Evolutionary conservation across 176 grass and related monocot species (phyloP), one percentile per base, ranked within the genome.

Genomic region (Poa pratensis): DNA sequence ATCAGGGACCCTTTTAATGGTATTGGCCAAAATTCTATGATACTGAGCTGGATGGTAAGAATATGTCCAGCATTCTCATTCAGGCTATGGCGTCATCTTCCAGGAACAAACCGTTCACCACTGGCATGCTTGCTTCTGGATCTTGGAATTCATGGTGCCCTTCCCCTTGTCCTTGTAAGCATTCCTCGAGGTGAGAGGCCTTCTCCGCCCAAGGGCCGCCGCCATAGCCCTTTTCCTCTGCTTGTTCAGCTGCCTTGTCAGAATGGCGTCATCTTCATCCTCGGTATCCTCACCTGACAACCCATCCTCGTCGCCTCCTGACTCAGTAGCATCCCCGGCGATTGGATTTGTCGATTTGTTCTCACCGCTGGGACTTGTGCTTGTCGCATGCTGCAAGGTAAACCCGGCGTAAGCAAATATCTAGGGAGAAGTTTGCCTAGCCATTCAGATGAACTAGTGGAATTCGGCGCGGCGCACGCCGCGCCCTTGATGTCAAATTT

Each of bases 101-200:
- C 32, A 43, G 59, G 59, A 50, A 24, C 51, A 16, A 67, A 35
- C 39, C 17, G 62, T 91, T 95, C 74, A 95, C 93, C 89, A 95
- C 2, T 94, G 77, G 75, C 82, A 91, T 3, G 83, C 71, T 76
- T 95, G 90, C 74, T 88, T 94, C 76, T 98, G 89, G 34, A 94
- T 86, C 85, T 96, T 99, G 45, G 91, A 99, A 83, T 96, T 96
- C 84, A 92, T 86, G 43, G 91, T 90, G 9, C 86, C 89, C 86
- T 96, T 99, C 1, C 91, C 96, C 79, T 95, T 98, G 74, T 95
- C 89, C 88, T 98, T 95, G 48, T 94, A 95, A 65, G 90, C 26
- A 42, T 98, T 98, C 81, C 96, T 89, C 6, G 96, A 95, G 19
- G 85, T 54, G 7, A 86, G 6, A 1, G 79, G 27, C 51, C 85